Percentiles rank a stretch among this genome's conserved stretches.
Conservation (phyloP, 2,329 filamentous ascomycete genomes). For the Colletotrichum liriopes region DNA sequence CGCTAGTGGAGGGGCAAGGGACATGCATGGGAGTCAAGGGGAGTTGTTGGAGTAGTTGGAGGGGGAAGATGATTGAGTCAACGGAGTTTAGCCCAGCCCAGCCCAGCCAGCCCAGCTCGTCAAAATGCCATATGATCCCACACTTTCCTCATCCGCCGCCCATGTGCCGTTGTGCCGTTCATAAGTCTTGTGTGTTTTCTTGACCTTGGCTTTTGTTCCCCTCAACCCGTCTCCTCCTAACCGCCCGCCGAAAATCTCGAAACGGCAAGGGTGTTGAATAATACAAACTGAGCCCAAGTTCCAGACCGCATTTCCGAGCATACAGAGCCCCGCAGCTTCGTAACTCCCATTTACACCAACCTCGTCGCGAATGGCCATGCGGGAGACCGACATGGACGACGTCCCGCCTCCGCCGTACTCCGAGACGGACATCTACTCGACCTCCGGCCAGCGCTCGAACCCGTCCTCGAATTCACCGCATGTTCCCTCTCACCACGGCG, state of each 20-base stretch:
- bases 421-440: constrained; percentile 70
- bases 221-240: not conserved
- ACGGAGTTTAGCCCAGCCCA: constrained; percentile 26
- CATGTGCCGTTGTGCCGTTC: constrained; percentile 29
- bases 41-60: not conserved
- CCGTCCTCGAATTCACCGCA: constrained; percentile 42
- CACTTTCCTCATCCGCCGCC: not conserved
- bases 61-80: constrained; percentile 32
- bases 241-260: not conserved
- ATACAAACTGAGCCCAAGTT: not conserved
- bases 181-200: constrained; percentile 28
- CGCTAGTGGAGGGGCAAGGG: constrained; percentile 10
- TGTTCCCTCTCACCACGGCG: constrained; percentile 45
- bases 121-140: constrained; percentile 38
- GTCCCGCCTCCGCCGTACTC: constrained; percentile 70
- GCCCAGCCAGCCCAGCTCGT: constrained; percentile 32
- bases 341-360: not conserved
- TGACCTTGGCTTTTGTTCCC: not conserved
- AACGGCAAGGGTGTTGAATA: not conserved
- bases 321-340: constrained; percentile 1
- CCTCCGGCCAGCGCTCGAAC: constrained; percentile 49
- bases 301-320: not conserved
- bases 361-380: constrained; percentile 32
- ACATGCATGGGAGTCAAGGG: constrained; percentile 3
- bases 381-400: constrained; percentile 51